Evolutionary conservation across 140 eudicot genomes (phyloP).

Genomic region (Stevia rebaudiana): DNA sequence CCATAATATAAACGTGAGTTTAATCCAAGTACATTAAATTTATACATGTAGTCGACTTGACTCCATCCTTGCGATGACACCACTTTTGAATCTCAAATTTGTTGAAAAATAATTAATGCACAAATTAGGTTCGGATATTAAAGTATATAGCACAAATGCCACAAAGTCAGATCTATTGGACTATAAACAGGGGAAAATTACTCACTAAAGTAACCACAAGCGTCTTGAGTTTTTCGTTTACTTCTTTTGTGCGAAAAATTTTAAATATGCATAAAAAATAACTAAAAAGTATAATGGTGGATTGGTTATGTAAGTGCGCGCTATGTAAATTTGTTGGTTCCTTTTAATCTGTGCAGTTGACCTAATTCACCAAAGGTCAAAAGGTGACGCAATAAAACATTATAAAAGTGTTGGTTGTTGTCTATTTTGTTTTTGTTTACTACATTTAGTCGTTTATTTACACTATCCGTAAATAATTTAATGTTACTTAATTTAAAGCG

Average conservation of each 20-base stretch:
- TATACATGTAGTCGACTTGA: neutral
- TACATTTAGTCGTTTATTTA: too few relatives aligned
- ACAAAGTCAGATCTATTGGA: neutral
- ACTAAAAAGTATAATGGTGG: conserved; percentile 17
- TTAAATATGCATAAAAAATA: neutral
- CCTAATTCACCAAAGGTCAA: conserved; percentile 30
- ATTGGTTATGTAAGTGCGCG: conserved; percentile 27
- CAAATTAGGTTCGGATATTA: too few relatives aligned
- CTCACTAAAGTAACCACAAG: neutral
- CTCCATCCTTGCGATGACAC: neutral
- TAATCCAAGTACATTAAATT: neutral
- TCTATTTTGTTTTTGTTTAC: neutral
- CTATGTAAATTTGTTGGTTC: conserved; percentile 23
- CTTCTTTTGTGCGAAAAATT: neutral
- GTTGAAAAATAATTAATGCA: neutral
- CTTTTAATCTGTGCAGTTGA: conserved; percentile 29
- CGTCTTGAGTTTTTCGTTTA: too few relatives aligned
- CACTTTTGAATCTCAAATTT: neutral
- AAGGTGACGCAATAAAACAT: conserved; percentile 14
- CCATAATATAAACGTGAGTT: too few relatives aligned
- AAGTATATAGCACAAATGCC: neutral
- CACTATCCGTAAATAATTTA: neutral
- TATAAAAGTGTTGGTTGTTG: neutral
- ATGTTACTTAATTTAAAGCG: too few relatives aligned
- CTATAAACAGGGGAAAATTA: neutral